Evolutionary conservation across 1,284 basidiomycete species (phyloP), one percentile per base, ranked within the genome.

Genomic region (Melampsora americana): DNA sequence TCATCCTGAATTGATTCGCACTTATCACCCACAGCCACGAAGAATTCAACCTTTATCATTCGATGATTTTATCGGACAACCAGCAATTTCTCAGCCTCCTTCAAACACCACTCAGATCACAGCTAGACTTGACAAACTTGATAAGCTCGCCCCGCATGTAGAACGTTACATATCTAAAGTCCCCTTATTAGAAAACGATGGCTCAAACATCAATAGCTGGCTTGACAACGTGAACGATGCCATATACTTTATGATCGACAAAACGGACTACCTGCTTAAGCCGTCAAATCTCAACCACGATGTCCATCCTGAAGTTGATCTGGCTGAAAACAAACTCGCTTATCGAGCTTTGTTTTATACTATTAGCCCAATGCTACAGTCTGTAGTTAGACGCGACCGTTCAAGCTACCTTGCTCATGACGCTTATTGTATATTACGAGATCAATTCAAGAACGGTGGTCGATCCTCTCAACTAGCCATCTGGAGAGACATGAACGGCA

Each of bases 231-330:
- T 53, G 18, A 53, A 53, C 23, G 50, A 18, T 23, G 23, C 50
- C 16, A 53, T 53, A 18, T 53, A 53, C 23, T 53, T 53, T 53
- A 18, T 53, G 16, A 18, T 53, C 23, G 50, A 23, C 5, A 53
- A 53, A 53, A 20, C 50, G 23, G 50, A 53, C 23, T 53, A 53
- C 23, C 23, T 53, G 50, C 16, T 20, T 53, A 53, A 18, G 16
- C 50, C 50, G 3, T 53, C 50, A 53, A 53, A 53, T 53, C 16
- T 23, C 16, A 53, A 20, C 12, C 18, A 23, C 16, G 50, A 53
- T 20, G 14, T 53, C 23, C 50, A 53, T 53, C 50, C 50, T 53
- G 50, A 53, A 20, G 50, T 53, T 53, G 50, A 53, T 53, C 50
- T 20, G 16, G 50, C 50, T 53, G 50, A 53, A 23, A 53, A 53